These are phyloP conservation scores for Cucumis melo DNA, from an alignment of 306 rosid species.

Conservation along the genomic window DNA sequence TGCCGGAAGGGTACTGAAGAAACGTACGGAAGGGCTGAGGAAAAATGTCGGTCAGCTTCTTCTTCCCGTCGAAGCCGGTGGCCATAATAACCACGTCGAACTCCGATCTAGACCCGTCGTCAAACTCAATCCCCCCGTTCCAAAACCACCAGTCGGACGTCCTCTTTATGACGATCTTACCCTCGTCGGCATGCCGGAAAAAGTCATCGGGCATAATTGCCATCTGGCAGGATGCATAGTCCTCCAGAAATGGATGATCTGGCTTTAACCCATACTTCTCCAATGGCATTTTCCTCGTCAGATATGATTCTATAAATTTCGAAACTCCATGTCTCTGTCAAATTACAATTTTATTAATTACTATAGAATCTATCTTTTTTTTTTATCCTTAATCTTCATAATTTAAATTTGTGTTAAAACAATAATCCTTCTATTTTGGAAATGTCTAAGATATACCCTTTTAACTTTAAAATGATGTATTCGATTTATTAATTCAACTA, in stretches of 20 bases:
- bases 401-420: too few species aligned
- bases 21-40: slow-evolving; percentile 39
- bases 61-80: slow-evolving; percentile 50
- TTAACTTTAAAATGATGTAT: too few species aligned
- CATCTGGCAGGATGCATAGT: slow-evolving; percentile 69
- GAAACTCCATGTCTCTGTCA: slow-evolving; percentile 32
- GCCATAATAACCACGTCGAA: slow-evolving; percentile 51
- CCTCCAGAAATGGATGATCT: slow-evolving; percentile 53
- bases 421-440: too few species aligned
- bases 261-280: slow-evolving; percentile 47
- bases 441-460: too few species aligned
- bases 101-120: slow-evolving; percentile 34
- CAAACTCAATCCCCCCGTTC: slow-evolving; percentile 41
- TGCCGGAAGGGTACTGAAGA: slow-evolving; percentile 28
- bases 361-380: too few species aligned
- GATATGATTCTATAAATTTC: slow-evolving; percentile 50
- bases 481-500: too few species aligned
- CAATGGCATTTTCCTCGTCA: slow-evolving; percentile 47
- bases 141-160: slow-evolving; percentile 51
- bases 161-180: slow-evolving; percentile 26
- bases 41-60: slow-evolving; percentile 31
- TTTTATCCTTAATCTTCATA: too few species aligned
- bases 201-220: slow-evolving; percentile 51
- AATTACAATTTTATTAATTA: background rate
- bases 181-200: slow-evolving; percentile 44